Conservation (phyloP, 2,329 filamentous ascomycete genomes). For the Aspergillus spinulosporus region DNA sequence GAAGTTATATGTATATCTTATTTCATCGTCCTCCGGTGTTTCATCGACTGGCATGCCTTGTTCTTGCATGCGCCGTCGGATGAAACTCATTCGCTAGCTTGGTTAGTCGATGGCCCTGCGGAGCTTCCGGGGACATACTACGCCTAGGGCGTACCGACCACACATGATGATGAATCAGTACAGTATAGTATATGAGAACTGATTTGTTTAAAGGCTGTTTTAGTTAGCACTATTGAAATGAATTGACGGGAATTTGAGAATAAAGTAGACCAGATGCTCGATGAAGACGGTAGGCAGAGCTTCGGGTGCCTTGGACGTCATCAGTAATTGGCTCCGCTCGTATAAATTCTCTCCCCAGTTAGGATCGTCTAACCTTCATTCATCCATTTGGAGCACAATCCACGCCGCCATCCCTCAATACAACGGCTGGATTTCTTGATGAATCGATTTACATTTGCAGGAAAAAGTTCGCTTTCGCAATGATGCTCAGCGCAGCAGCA, state of each 20-base stretch:
- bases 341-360: slow-evolving; percentile 5
- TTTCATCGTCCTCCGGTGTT: slow-evolving; percentile 67
- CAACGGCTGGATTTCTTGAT: neutral
- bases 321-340: slow-evolving; percentile 8
- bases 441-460: neutral
- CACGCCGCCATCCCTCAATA: neutral
- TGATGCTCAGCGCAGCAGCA: slow-evolving; percentile 23
- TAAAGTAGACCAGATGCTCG: neutral
- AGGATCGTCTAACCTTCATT: neutral
- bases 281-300: neutral
- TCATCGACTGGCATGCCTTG: slow-evolving; percentile 72
- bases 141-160: slow-evolving; percentile 64
- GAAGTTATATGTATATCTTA: slow-evolving; percentile 85
- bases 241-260: neutral
- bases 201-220: neutral
- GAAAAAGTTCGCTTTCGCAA: neutral
- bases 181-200: too few relatives aligned
- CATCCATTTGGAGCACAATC: neutral
- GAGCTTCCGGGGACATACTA: slow-evolving; percentile 48
- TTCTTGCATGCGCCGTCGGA: slow-evolving; percentile 71
- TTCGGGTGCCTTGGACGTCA: slow-evolving; percentile 14
- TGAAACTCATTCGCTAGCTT: slow-evolving; percentile 70
- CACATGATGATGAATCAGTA: slow-evolving; percentile 54
- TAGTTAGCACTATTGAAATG: too few relatives aligned
- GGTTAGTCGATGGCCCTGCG: neutral